These are phyloP conservation scores for Candida pini DNA, from an alignment of 805 yeast species.

Conservation along the genomic window DNA sequence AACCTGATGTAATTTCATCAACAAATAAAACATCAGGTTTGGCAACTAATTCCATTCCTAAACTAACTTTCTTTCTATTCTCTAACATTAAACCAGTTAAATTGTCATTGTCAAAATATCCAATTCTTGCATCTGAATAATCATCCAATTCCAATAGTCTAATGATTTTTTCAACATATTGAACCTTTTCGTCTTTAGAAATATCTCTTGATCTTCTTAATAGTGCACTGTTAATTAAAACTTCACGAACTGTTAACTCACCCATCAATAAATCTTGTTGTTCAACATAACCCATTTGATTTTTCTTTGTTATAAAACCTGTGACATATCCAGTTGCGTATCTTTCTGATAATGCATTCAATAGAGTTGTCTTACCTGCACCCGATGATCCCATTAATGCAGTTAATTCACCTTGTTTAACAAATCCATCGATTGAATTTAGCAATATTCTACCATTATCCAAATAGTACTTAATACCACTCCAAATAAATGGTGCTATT, in stretches of 20 bases:
- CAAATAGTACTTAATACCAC: too few relatives aligned
- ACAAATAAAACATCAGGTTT: constrained; percentile 46
- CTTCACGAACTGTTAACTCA: constrained; percentile 44
- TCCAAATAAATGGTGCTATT: too few relatives aligned
- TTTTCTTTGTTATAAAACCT: constrained; percentile 46
- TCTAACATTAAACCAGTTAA: constrained; percentile 51
- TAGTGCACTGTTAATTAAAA: constrained; percentile 42
- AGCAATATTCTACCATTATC: constrained; percentile 55
- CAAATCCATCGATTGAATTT: constrained; percentile 68
- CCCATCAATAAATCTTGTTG: constrained; percentile 49
- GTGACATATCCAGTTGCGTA: constrained; percentile 46
- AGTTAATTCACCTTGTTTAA: constrained; percentile 71
- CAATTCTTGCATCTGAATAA: constrained; percentile 48
- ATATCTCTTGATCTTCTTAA: constrained; percentile 37
- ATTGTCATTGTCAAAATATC: constrained; percentile 37
- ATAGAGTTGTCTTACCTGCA: constrained; percentile 51
- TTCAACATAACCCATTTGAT: constrained; percentile 51
- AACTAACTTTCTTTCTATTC: constrained; percentile 45
- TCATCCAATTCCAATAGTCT: constrained; percentile 41
- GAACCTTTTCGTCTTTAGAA: constrained; percentile 37
- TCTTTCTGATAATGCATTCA: constrained; percentile 46
- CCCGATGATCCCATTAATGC: constrained; percentile 62
- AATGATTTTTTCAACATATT: constrained; percentile 44
- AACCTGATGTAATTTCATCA: constrained; percentile 58
- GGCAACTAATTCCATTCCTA: constrained; percentile 49